phyloP scores from a whole-genome alignment of 2,329 filamentous ascomycete species.

The Pseudocercospora fijiensis region DNA sequence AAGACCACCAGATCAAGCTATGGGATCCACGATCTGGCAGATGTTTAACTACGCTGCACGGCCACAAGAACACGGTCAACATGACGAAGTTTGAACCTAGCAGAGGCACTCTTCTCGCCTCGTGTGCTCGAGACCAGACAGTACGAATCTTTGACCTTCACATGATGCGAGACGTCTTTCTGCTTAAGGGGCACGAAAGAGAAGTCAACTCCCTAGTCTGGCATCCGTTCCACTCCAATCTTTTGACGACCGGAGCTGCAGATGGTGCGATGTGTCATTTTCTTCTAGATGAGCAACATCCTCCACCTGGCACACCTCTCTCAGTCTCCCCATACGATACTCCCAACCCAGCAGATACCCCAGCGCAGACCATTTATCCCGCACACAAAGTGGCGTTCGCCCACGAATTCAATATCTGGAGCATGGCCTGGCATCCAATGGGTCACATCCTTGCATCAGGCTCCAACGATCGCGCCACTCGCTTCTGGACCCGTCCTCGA shows the following conservation, averaged over 20 bases:
- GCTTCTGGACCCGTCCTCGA: slow-evolving; percentile 90
- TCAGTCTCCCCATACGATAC: slow-evolving; percentile 82
- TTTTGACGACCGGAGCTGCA: slow-evolving; percentile 85
- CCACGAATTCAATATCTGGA: slow-evolving; percentile 96
- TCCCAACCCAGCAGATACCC: slow-evolving; percentile 72
- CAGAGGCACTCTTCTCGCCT: slow-evolving; percentile 81
- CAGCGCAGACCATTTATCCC: slow-evolving; percentile 87
- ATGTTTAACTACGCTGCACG: slow-evolving; percentile 89
- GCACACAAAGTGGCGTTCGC: slow-evolving; percentile 84
- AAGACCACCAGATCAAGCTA: slow-evolving; percentile 94
- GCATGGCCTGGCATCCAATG: slow-evolving; percentile 93
- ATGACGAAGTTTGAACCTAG: slow-evolving; percentile 87
- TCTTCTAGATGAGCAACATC: slow-evolving; percentile 90
- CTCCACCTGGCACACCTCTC: slow-evolving; percentile 68
- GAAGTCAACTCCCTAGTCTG: slow-evolving; percentile 89
- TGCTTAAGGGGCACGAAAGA: slow-evolving; percentile 92
- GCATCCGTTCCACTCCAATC: slow-evolving; percentile 87
- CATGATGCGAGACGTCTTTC: slow-evolving; percentile 96
- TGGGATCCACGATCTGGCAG: slow-evolving; percentile 94
- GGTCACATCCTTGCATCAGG: slow-evolving; percentile 94
- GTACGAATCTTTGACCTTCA: slow-evolving; percentile 91
- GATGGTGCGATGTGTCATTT: slow-evolving; percentile 92
- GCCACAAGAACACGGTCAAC: slow-evolving; percentile 95
- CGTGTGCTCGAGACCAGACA: slow-evolving; percentile 88
- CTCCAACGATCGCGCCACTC: slow-evolving; percentile 92